A percentile compares a stretch with the other conserved stretches of the same genome.
phyloP scores from a whole-genome alignment of 2,329 filamentous ascomycete species.

The Zymoseptoria crescenta region DNA sequence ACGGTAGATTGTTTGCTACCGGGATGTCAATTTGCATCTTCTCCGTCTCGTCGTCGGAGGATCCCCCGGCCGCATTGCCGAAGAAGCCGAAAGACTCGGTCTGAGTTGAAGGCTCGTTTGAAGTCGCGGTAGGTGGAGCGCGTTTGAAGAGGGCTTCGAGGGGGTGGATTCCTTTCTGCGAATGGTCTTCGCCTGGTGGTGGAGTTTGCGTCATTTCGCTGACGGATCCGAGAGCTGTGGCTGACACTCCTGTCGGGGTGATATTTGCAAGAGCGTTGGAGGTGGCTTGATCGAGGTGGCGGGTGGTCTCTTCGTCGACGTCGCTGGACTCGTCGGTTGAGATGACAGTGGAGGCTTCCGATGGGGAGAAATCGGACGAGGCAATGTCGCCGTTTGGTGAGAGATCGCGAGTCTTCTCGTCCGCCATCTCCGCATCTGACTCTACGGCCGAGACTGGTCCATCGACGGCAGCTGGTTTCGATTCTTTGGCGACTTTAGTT shows the following conservation, averaged over 20 bases:
- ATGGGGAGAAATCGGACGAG: conserved; percentile 6
- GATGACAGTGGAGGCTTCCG: neutral
- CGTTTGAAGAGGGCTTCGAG: conserved; percentile 89
- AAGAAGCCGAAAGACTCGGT: conserved; percentile 75
- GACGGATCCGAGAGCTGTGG: conserved; percentile 5
- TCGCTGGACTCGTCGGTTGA: conserved; percentile 5
- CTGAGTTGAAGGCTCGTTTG: conserved; percentile 33
- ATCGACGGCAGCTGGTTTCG: neutral
- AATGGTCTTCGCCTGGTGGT: conserved; percentile 1
- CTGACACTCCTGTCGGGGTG: conserved; percentile 2
- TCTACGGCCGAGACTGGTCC: conserved; percentile 7
- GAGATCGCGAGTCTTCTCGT: conserved; percentile 1
- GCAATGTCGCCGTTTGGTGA: neutral
- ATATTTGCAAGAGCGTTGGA: conserved; percentile 15
- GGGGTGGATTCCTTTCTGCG: conserved; percentile 58
- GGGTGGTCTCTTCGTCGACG: conserved; percentile 10
- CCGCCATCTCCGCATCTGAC: conserved; percentile 8
- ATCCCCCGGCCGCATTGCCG: conserved; percentile 24
- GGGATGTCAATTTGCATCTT: neutral
- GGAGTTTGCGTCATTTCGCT: conserved; percentile 4
- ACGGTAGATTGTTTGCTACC: neutral
- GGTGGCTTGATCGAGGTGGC: conserved; percentile 13
- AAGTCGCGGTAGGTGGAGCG: conserved; percentile 40
- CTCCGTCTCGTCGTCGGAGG: conserved; percentile 22
- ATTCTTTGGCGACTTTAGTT: conserved; percentile 17